phyloP scores from a whole-genome alignment of 129 eudicot genomes.

The Logfia minima region DNA sequence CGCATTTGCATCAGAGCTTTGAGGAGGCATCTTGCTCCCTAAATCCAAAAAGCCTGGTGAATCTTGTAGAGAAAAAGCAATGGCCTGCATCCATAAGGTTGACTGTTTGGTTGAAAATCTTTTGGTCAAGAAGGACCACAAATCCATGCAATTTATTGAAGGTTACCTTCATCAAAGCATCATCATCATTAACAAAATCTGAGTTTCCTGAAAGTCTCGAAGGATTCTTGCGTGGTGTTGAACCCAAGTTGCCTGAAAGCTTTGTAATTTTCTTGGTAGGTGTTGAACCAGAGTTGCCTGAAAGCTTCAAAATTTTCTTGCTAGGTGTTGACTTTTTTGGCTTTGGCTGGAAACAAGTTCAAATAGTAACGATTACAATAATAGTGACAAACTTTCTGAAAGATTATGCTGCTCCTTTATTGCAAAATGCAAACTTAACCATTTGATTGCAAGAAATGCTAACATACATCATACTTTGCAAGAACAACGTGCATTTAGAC shows the following conservation, averaged over 20 bases:
- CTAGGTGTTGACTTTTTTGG: constrained; percentile 43
- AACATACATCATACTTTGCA: background rate
- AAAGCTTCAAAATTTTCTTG: constrained; percentile 35
- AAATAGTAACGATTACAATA: constrained; percentile 6
- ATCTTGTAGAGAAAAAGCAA: constrained; percentile 87
- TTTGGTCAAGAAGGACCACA: constrained; percentile 21
- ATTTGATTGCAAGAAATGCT: background rate
- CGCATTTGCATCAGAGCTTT: constrained; percentile 31
- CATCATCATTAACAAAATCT: constrained; percentile 68
- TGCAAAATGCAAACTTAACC: background rate
- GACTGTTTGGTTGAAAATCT: background rate
- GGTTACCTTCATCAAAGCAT: constrained; percentile 66
- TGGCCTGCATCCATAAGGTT: constrained; percentile 61
- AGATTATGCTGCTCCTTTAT: background rate
- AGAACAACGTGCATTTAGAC: background rate
- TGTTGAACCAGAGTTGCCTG: constrained; percentile 17
- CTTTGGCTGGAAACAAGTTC: constrained; percentile 45
- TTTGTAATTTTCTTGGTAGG: constrained; percentile 48
- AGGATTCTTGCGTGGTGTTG: constrained; percentile 51
- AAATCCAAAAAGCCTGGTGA: constrained; percentile 47
- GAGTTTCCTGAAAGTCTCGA: constrained; percentile 33
- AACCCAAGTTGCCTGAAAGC: too few relatives aligned
- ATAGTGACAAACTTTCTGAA: background rate
- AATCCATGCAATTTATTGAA: constrained; percentile 1
- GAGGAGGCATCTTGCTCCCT: constrained; percentile 33